Evolutionary conservation across 345 rosid genomes (phyloP).

Genomic region (Boechera stricta): DNA sequence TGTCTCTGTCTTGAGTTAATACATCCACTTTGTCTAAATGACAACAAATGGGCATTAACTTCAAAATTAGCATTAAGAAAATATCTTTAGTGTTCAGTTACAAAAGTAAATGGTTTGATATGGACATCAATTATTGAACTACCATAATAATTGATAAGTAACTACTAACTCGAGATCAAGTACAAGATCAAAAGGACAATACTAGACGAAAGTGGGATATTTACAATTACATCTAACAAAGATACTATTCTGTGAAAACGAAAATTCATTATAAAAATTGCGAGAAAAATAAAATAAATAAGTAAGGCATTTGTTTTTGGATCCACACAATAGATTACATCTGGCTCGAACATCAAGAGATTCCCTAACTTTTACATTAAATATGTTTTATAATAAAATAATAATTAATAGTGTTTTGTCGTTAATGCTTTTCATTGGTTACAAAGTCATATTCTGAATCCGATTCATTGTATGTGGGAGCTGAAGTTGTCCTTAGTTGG

Average conservation of each 20-base stretch:
- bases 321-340: conserved; percentile 42
- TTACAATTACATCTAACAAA: conserved; percentile 24
- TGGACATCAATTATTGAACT: conserved; percentile 40
- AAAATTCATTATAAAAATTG: conserved; percentile 6
- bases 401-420: conserved; percentile 29
- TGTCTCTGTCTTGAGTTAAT: conserved; percentile 23
- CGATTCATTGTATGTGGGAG: conserved; percentile 45
- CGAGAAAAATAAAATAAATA: not conserved
- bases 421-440: conserved; percentile 41
- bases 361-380: conserved; percentile 37
- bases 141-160: conserved; percentile 33
- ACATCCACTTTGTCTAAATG: conserved; percentile 39
- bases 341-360: conserved; percentile 47
- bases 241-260: conserved; percentile 34
- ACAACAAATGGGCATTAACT: conserved; percentile 38
- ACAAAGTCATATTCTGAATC: conserved; percentile 35
- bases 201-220: conserved; percentile 31
- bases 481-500: conserved; percentile 36
- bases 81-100: not conserved
- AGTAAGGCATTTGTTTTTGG: conserved; percentile 29
- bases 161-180: conserved; percentile 39
- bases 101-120: conserved; percentile 35
- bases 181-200: conserved; percentile 25
- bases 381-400: not conserved
- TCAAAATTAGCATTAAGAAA: conserved; percentile 15